Base-by-base conservation (phyloP, 805 yeast species). In the Saccharomyces eubayanus region DNA sequence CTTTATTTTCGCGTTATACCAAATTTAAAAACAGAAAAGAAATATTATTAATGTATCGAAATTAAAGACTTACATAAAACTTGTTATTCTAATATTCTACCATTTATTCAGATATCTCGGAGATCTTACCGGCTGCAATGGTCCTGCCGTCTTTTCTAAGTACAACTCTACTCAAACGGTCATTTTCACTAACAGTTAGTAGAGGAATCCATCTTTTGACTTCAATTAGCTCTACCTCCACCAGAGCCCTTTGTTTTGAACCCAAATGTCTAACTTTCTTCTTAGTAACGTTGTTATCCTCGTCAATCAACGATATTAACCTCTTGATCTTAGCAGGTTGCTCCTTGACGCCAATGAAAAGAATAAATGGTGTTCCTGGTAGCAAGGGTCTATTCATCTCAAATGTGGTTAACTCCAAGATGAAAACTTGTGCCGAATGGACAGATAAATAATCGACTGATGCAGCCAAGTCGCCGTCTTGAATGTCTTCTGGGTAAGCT, bases 131-230 rank as follows among this genome's bases (percentile, higher is more conserved):
- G 68, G 94, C 92, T 57, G 98, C 99, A 72, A 94, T 89, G 48
- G 99, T 92, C 63, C 83, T 84, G 64, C 98, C 99, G 74, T 94
- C 98, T 74, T 94, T 98, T 79, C 99, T 89, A 69, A 94, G 79
- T 21, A 98, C 90, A 71, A 94, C 89, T 74, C 98, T 85, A 62
- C 98, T 97, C 62, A 94, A 78, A 72, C 90, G 97, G 59, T 90
- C 96, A 69, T 89, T 88, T 66, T 87, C 89, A 57, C 76, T 82
- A 66, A 83, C 89, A 43, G 90, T 84, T 73, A 94, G 96, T 52
- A 92, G 82, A 71, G 98, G 94, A 47, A 94, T 85, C 54, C 96
- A 89, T 64, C 86, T 89, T 49, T 82, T 97, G 68, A 90, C 89
- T 63, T 94, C 84, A 79, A 87, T 88, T 90, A 92, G 87, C 64